These are phyloP conservation scores for Cercospora zeae-maydis DNA, from an alignment of 2,329 filamentous ascomycete species.

Conservation along the genomic window DNA sequence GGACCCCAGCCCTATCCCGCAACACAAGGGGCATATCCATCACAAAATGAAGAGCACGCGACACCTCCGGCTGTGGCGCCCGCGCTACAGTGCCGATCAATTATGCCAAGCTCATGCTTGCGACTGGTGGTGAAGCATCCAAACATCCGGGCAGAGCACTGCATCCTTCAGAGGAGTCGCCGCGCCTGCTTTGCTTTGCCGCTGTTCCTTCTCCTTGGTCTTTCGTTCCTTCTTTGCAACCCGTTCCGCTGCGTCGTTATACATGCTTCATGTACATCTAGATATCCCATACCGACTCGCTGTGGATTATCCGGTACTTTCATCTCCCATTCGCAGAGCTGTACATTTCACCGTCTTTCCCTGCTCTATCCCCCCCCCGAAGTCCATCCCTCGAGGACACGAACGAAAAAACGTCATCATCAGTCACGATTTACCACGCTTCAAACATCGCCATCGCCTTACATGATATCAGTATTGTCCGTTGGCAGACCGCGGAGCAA, in stretches of 20 bases:
- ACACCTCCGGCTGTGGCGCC: constrained; percentile 1
- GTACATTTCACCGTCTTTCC: neutral
- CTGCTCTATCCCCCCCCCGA: neutral
- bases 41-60: neutral
- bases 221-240: neutral
- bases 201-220: neutral
- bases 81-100: neutral
- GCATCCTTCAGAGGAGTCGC: neutral
- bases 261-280: neutral
- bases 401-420: neutral
- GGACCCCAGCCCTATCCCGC: neutral
- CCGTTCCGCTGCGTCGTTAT: neutral
- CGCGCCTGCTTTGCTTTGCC: neutral
- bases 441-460: neutral
- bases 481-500: neutral
- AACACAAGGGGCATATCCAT: neutral
- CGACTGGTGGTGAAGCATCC: neutral
- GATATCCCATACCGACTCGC: neutral
- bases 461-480: neutral
- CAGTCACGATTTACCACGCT: neutral
- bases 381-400: neutral
- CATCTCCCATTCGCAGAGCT: neutral
- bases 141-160: neutral
- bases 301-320: neutral
- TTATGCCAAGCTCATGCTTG: neutral